Conservation (phyloP, 1,284 basidiomycete species). For the Rhizopogon parksii region DNA sequence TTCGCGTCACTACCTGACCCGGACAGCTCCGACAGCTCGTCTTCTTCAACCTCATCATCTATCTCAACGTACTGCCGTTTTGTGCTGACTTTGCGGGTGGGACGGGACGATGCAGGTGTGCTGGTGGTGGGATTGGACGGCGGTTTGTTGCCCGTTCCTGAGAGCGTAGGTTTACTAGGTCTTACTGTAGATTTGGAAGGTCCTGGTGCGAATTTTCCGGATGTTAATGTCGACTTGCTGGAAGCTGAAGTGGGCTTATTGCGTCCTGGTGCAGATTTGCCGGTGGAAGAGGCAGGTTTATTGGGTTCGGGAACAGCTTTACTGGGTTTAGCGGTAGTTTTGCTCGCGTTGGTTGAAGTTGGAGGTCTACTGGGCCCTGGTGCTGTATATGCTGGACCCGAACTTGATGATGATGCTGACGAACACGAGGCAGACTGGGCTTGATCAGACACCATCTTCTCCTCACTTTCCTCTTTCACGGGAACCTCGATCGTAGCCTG, state of each 20-base stretch:
- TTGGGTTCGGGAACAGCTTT: neutral
- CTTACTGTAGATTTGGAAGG: conserved; percentile 1
- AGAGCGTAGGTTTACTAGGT: neutral
- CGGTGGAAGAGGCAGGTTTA: conserved; percentile 3
- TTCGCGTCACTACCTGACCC: conserved; percentile 17
- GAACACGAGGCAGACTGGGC: conserved; percentile 6
- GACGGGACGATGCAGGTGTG: conserved; percentile 1
- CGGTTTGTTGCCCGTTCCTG: neutral
- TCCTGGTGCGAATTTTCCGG: neutral
- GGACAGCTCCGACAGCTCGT: conserved; percentile 16
- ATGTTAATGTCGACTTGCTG: neutral
- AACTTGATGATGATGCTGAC: conserved; percentile 9
- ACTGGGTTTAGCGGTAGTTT: neutral
- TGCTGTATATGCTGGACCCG: neutral
- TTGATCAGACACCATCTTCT: conserved; percentile 17
- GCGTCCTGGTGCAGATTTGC: neutral
- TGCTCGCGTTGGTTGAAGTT: neutral
- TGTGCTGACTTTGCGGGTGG: conserved; percentile 13
- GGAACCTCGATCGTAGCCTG: conserved; percentile 38
- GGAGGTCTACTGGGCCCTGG: neutral
- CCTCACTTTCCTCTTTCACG: conserved; percentile 37
- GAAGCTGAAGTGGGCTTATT: neutral
- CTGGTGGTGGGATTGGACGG: neutral
- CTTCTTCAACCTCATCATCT: conserved; percentile 20
- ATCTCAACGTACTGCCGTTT: conserved; percentile 30